phyloP scores from a whole-genome alignment of 2,329 filamentous ascomycete genomes.

The Stachybotrys chlorohalonatus region DNA sequence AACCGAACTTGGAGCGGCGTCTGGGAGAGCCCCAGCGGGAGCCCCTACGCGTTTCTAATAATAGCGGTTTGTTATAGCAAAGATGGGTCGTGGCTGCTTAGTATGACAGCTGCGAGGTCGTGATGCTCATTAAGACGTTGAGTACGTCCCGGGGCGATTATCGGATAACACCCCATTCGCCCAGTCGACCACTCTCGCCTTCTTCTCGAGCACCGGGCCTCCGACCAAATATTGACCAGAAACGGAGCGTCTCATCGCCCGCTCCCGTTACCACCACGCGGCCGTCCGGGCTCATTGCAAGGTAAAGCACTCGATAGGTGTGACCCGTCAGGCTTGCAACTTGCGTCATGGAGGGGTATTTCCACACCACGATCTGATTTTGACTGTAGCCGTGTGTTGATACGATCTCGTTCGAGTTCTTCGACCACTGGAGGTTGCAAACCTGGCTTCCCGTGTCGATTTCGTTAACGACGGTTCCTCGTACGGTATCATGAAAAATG shows the following conservation, averaged over 20 bases:
- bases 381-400: conserved; percentile 96
- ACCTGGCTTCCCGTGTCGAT: conserved; percentile 96
- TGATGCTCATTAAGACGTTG: background rate
- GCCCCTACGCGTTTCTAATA: too few relatives aligned
- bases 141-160: conserved; percentile 16
- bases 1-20: background rate
- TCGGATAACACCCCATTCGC: conserved; percentile 79
- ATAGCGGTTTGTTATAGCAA: too few relatives aligned
- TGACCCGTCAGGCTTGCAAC: conserved; percentile 92
- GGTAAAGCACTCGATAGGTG: conserved; percentile 90
- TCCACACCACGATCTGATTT: conserved; percentile 99
- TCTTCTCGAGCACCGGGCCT: conserved; percentile 65
- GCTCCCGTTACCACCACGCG: conserved; percentile 91
- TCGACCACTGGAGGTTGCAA: conserved; percentile 96
- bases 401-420: conserved; percentile 95
- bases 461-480: conserved; percentile 73
- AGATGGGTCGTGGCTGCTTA: background rate
- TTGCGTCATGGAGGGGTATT: conserved; percentile 96
- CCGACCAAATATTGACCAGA: conserved; percentile 93
- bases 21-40: background rate
- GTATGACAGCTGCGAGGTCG: background rate
- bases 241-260: conserved; percentile 89
- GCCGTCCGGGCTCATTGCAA: conserved; percentile 96
- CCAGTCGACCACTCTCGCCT: conserved; percentile 53
- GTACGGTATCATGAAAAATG: conserved; percentile 93